Percentiles rank a stretch among this genome's conserved stretches.
Evolutionary conservation across 2,329 filamentous ascomycete species (phyloP).

Genomic region (Stagonosporopsis rhizophila): DNA sequence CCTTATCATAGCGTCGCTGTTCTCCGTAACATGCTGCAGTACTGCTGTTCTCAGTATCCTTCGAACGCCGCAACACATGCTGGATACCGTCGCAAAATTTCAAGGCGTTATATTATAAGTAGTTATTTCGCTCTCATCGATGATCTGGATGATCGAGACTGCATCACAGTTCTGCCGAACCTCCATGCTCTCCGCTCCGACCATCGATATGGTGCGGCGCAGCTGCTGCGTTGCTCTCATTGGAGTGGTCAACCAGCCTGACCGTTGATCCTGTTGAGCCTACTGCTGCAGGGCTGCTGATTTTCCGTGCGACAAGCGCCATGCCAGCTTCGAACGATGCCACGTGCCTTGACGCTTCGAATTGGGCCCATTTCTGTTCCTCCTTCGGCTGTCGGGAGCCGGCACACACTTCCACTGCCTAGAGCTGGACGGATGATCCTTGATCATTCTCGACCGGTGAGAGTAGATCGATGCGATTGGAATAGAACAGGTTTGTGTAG

Average conservation of each 20-base stretch:
- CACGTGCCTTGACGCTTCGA: background rate
- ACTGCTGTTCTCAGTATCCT: background rate
- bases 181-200: background rate
- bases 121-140: background rate
- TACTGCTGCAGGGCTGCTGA: conserved; percentile 1
- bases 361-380: background rate
- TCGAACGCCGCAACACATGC: background rate
- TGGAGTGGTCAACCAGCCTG: background rate
- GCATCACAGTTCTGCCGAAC: background rate
- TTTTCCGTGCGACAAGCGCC: background rate
- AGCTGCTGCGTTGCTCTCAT: background rate
- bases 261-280: conserved; percentile 11
- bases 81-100: too few relatives aligned
- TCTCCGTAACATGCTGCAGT: background rate
- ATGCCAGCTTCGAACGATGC: background rate
- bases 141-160: background rate
- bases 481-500: background rate
- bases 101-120: too few relatives aligned
- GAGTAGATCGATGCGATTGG: background rate
- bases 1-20: background rate
- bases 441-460: background rate
- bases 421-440: background rate
- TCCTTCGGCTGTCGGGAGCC: background rate
- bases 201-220: background rate
- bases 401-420: background rate